Evolutionary conservation across 768 basidiomycete genomes (phyloP).

Genomic region (Auriscalpium microsporum): DNA sequence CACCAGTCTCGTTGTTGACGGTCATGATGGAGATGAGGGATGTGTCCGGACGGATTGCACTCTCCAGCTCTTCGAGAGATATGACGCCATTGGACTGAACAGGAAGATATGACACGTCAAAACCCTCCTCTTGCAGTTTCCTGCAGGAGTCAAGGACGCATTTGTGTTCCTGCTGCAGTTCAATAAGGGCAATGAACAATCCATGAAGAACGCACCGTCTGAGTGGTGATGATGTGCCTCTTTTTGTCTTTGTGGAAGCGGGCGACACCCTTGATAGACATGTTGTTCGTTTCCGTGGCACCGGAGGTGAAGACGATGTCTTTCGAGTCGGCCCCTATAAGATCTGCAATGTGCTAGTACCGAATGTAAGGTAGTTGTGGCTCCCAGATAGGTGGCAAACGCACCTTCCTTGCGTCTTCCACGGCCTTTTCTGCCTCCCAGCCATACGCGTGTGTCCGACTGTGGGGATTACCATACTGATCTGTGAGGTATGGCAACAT

Average conservation of each 20-base stretch:
- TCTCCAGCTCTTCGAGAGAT: slow-evolving; percentile 69
- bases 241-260: slow-evolving; percentile 93
- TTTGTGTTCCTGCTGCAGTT: slow-evolving; percentile 81
- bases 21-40: slow-evolving; percentile 96
- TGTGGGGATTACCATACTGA: slow-evolving; percentile 96
- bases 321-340: slow-evolving; percentile 92
- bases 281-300: slow-evolving; percentile 96
- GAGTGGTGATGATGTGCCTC: slow-evolving; percentile 87
- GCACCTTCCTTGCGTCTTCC: slow-evolving; percentile 81
- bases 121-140: slow-evolving; percentile 91
- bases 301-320: slow-evolving; percentile 97
- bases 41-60: slow-evolving; percentile 86
- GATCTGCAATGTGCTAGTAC: slow-evolving; percentile 74
- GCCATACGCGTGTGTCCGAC: slow-evolving; percentile 96
- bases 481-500: slow-evolving; percentile 96
- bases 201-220: slow-evolving; percentile 55
- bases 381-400: background rate
- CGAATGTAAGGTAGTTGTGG: background rate
- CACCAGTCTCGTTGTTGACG: slow-evolving; percentile 98
- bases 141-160: slow-evolving; percentile 98
- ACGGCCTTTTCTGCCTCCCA: slow-evolving; percentile 98
- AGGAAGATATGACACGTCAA: slow-evolving; percentile 96
- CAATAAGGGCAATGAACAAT: background rate
- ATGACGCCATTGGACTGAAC: slow-evolving; percentile 82
- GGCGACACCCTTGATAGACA: slow-evolving; percentile 94